phyloP scores from a whole-genome alignment of 1,284 basidiomycete species.

The Leccinum insolens region DNA sequence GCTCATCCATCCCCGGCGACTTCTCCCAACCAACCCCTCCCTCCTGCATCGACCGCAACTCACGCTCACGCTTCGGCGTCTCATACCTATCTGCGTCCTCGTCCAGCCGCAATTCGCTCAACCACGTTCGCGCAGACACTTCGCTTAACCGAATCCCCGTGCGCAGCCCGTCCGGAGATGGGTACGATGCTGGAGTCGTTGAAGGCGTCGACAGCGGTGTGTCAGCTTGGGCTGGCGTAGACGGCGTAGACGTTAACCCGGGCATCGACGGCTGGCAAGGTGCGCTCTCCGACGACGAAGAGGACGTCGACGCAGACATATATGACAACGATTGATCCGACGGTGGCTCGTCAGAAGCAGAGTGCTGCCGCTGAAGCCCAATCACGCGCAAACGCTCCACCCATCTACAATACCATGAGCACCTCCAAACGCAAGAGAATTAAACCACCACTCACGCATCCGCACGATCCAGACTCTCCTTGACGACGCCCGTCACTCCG shows the following conservation, averaged over 20 bases:
- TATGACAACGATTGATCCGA: conserved; percentile 9
- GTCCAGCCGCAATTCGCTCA: conserved; percentile 34
- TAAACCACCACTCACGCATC: conserved; percentile 66
- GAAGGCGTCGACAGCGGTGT: conserved; percentile 33
- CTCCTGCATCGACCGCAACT: conserved; percentile 14
- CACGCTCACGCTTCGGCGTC: conserved; percentile 26
- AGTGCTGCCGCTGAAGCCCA: conserved; percentile 63
- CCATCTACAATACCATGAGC: conserved; percentile 52
- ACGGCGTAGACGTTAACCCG: conserved; percentile 33
- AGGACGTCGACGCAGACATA: not conserved
- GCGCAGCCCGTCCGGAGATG: conserved; percentile 30
- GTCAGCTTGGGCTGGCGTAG: conserved; percentile 32
- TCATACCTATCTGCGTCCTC: conserved; percentile 25
- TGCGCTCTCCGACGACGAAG: not conserved
- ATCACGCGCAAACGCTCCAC: conserved; percentile 76
- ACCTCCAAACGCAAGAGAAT: conserved; percentile 1
- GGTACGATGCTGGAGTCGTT: conserved; percentile 24
- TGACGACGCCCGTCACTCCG: conserved; percentile 84
- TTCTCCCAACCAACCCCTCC: conserved; percentile 4
- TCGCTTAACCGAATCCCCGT: conserved; percentile 31
- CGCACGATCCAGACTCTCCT: conserved; percentile 85
- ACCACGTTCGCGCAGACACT: conserved; percentile 31
- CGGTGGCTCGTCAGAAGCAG: conserved; percentile 16
- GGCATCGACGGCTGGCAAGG: conserved; percentile 26
- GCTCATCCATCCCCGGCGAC: not conserved